Evolutionary conservation across 2,329 filamentous ascomycete species (phyloP).

Genomic region (Hymenoscyphus repandus): DNA sequence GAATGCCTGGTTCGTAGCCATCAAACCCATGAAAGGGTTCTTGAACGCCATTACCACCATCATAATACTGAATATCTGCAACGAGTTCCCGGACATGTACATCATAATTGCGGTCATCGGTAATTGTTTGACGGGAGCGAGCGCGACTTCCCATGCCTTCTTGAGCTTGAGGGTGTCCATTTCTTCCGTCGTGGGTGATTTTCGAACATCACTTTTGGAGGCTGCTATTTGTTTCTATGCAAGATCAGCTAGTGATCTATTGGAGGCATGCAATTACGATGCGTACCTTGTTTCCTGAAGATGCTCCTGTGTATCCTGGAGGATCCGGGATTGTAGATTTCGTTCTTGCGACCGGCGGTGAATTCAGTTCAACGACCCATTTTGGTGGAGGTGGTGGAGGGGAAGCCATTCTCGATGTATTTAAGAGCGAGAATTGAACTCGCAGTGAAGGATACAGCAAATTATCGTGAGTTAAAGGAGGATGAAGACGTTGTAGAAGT

Average conservation of each 20-base stretch:
- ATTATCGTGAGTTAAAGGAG: too few species aligned
- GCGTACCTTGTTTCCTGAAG: slow-evolving; percentile 51
- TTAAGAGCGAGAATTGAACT: too few species aligned
- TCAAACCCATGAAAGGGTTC: slow-evolving; percentile 79
- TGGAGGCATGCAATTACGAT: slow-evolving; percentile 5
- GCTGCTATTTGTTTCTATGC: slow-evolving; percentile 35
- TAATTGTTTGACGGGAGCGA: slow-evolving; percentile 86
- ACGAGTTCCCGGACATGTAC: slow-evolving; percentile 99
- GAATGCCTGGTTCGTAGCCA: slow-evolving; percentile 83
- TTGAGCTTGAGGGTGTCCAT: slow-evolving; percentile 96
- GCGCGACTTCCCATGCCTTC: slow-evolving; percentile 96
- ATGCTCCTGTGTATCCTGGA: slow-evolving; percentile 65
- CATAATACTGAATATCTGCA: slow-evolving; percentile 99
- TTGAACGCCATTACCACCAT: slow-evolving; percentile 99
- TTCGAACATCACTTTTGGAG: slow-evolving; percentile 44
- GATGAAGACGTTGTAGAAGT: not conserved
- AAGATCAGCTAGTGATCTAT: slow-evolving; percentile 9
- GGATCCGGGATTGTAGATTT: slow-evolving; percentile 75
- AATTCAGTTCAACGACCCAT: slow-evolving; percentile 81
- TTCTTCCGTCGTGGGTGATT: slow-evolving; percentile 70
- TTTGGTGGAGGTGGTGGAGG: slow-evolving; percentile 51
- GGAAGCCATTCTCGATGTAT: slow-evolving; percentile 28
- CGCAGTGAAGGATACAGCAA: too few species aligned
- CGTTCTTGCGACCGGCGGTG: slow-evolving; percentile 58
- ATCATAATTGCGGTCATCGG: slow-evolving; percentile 99